Evolutionary conservation across 164 flowering plant genomes (phyloP).

Genomic region (Vitis labrusca): DNA sequence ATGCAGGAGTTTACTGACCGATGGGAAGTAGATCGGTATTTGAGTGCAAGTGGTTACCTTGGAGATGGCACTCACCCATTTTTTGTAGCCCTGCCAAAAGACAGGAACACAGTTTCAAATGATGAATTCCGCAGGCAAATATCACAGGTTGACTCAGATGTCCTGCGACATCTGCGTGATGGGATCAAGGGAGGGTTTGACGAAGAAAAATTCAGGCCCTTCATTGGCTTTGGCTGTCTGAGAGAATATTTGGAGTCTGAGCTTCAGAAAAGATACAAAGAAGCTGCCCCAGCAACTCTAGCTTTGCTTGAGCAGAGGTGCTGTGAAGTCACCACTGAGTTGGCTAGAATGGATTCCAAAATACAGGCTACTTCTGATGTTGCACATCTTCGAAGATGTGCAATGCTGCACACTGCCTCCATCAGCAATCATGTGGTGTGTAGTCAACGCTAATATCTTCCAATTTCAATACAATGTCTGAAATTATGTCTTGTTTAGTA

Average conservation of each 20-base stretch:
- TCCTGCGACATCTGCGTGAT: conserved; percentile 71
- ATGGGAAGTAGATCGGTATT: conserved; percentile 96
- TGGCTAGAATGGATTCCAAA: conserved; percentile 65
- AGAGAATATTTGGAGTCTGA: conserved; percentile 86
- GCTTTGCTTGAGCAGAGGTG: conserved; percentile 97
- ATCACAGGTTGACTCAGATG: conserved; percentile 80
- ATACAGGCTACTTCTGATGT: conserved; percentile 89
- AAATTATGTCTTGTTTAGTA: no score
- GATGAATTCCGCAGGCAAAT: conserved; percentile 95
- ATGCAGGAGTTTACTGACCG: conserved; percentile 88
- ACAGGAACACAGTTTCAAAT: conserved; percentile 68
- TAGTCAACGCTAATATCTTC: not conserved
- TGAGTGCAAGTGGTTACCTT: conserved; percentile 95
- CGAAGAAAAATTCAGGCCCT: conserved; percentile 79
- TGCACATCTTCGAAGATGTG: conserved; percentile 77
- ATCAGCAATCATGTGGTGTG: conserved; percentile 83
- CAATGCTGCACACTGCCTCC: conserved; percentile 90
- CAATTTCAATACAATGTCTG: no score
- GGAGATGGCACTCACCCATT: conserved; percentile 84
- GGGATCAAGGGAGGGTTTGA: conserved; percentile 90
- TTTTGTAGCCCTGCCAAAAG: conserved; percentile 95
- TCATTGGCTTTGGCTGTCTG: conserved; percentile 78
- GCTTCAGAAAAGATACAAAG: conserved; percentile 92
- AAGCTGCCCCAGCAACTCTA: conserved; percentile 94
- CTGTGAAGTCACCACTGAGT: conserved; percentile 61